A percentile compares a stretch with the other conserved stretches of the same genome.
phyloP scores from a whole-genome alignment of 352 stramenopile genomes.

The Phytopythium boreale region DNA sequence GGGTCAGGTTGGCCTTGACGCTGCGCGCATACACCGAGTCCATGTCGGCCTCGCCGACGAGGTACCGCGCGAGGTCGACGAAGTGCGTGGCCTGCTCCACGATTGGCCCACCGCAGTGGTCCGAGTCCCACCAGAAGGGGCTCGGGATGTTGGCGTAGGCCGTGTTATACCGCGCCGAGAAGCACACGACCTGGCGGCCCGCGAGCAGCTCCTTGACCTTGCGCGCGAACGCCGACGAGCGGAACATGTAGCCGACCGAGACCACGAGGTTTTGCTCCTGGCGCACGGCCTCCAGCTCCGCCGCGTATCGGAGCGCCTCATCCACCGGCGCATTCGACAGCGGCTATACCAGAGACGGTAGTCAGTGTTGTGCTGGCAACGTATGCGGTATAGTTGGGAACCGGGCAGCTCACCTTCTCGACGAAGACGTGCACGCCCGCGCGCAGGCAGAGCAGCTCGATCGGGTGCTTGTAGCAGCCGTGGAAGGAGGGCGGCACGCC shows the following conservation, averaged over 20 bases:
- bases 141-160: slow-evolving; percentile 31
- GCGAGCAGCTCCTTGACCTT: slow-evolving; percentile 29
- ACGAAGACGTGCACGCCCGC: slow-evolving; percentile 32
- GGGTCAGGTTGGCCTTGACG: slow-evolving; percentile 38
- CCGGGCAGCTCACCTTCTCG: slow-evolving; percentile 12
- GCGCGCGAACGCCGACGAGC: slow-evolving; percentile 26
- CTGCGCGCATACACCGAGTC: slow-evolving; percentile 35
- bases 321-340: slow-evolving; percentile 28
- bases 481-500: slow-evolving; percentile 33
- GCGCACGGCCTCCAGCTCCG: slow-evolving; percentile 19
- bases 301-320: slow-evolving; percentile 26
- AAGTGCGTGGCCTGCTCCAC: slow-evolving; percentile 43
- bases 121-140: slow-evolving; percentile 39
- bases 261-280: slow-evolving; percentile 29
- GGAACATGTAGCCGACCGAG: slow-evolving; percentile 39
- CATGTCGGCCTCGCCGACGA: slow-evolving; percentile 32
- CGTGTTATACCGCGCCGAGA: slow-evolving; percentile 36
- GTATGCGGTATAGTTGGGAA: background rate
- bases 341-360: background rate
- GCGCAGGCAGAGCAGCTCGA: slow-evolving; percentile 27
- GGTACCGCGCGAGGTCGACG: slow-evolving; percentile 28
- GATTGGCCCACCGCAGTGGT: slow-evolving; percentile 34
- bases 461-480: slow-evolving; percentile 33
- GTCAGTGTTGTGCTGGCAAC: no score
- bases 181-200: slow-evolving; percentile 28